Conservation (phyloP, 192 early-diverging fungal species). For the Funneliformis geosporum region DNA sequence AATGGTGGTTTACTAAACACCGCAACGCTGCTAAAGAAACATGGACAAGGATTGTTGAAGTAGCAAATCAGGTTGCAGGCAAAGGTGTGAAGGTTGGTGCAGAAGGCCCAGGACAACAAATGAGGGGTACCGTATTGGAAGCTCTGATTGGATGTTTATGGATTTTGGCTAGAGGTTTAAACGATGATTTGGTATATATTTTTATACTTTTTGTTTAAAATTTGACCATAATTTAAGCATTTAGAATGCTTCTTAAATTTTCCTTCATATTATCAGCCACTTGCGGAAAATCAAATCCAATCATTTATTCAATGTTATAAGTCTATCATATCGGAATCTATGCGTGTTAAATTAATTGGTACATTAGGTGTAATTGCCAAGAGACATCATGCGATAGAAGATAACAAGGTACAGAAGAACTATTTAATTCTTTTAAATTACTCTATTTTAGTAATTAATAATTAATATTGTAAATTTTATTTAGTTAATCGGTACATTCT, state of each 20-base stretch:
- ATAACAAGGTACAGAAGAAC: conserved; percentile 61
- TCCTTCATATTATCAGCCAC: conserved; percentile 43
- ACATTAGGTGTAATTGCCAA: conserved; percentile 74
- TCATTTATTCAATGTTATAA: conserved; percentile 49
- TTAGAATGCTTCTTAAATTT: background rate
- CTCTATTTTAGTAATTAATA: background rate
- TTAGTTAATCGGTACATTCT: conserved; percentile 66
- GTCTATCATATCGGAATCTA: conserved; percentile 44
- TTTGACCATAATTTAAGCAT: background rate
- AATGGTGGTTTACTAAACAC: conserved; percentile 64
- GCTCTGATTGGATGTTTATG: conserved; percentile 74
- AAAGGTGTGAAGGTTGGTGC: conserved; percentile 51
- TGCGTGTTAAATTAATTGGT: conserved; percentile 71
- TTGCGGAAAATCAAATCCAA: conserved; percentile 45
- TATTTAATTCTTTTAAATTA: conserved; percentile 10
- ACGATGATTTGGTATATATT: conserved; percentile 52
- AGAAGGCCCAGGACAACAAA: conserved; percentile 52
- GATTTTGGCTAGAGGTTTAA: conserved; percentile 69
- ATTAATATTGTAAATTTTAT: background rate
- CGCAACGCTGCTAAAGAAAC: conserved; percentile 45
- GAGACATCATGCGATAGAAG: conserved; percentile 64
- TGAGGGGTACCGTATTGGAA: conserved; percentile 61
- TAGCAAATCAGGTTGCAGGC: conserved; percentile 55
- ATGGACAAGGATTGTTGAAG: conserved; percentile 64
- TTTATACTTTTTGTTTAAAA: conserved; percentile 9